phyloP scores from a whole-genome alignment of 805 yeast genomes.

The Suhomyces prunicola region DNA sequence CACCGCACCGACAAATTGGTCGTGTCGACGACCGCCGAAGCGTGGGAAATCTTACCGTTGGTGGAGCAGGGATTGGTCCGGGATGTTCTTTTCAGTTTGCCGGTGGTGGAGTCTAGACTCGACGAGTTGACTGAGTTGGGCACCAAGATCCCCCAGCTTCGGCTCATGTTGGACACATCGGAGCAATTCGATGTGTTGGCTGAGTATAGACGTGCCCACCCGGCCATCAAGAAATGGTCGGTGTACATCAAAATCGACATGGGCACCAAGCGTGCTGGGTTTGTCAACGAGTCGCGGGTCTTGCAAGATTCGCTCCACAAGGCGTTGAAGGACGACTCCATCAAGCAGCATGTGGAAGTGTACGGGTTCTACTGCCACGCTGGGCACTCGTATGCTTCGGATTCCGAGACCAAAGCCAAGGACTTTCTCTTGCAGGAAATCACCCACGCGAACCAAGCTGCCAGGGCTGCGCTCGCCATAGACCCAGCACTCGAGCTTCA shows the following conservation, averaged over 20 bases:
- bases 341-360: slow-evolving; percentile 37
- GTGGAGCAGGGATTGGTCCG: slow-evolving; percentile 35
- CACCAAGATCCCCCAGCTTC: slow-evolving; percentile 39
- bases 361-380: slow-evolving; percentile 79
- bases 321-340: slow-evolving; percentile 21
- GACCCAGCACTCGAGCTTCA: slow-evolving; percentile 40
- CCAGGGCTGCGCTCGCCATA: slow-evolving; percentile 30
- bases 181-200: slow-evolving; percentile 53
- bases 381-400: slow-evolving; percentile 66
- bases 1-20: slow-evolving; percentile 49
- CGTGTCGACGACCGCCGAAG: slow-evolving; percentile 69
- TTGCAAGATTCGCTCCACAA: slow-evolving; percentile 35
- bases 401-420: slow-evolving; percentile 45
- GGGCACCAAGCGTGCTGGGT: slow-evolving; percentile 74
- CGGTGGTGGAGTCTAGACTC: slow-evolving; percentile 46
- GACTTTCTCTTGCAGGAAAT: slow-evolving; percentile 54
- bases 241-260: slow-evolving; percentile 65
- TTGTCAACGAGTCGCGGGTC: slow-evolving; percentile 25
- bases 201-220: slow-evolving; percentile 27
- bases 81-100: slow-evolving; percentile 39
- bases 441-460: slow-evolving; percentile 53
- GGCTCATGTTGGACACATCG: slow-evolving; percentile 59
- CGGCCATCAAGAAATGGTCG: slow-evolving; percentile 48
- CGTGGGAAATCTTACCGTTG: slow-evolving; percentile 48
- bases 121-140: slow-evolving; percentile 46